Base-by-base conservation (phyloP, 192 early-diverging fungal genomes). In the Umbelopsis vinacea region DNA sequence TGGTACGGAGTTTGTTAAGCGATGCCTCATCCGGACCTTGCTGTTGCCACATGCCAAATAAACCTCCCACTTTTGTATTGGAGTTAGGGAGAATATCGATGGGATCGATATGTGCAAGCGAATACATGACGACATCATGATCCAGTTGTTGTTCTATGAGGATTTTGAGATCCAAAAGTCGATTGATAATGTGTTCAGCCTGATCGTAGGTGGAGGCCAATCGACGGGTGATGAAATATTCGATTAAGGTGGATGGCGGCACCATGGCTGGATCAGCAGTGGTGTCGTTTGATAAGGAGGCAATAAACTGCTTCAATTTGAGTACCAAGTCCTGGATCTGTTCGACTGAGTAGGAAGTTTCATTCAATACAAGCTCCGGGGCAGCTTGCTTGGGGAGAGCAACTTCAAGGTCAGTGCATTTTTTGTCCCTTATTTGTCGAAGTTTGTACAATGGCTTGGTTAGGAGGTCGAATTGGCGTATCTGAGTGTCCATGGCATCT, bases 1-100 rank as follows among this genome's bases (percentile, higher is more conserved):
- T 85, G 21, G 81, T 69, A 26, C 74, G 82, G 8, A 80, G 76
- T 54, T 81, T 79, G 68, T 82, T 82, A 40, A 81, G 76, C 29
- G 50, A 26, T 10, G n/a, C 19, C 2, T 75, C 74, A 60, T 75
- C 69, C n/a, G 63, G 68, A 5, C 63, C 46, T 10, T 26, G 48
- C 5, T 75, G 68, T 4, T 71, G 24, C 69, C 69, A 70, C 48
- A 68, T 53, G 22, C 74, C 67, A 24, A 73, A 72, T 43, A 67
- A 17, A 72, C 78, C 66, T 68, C 79, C 43, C 72, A 70, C 4
- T 63, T 79, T 78, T 80, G 69, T 38, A 78, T 74, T 21, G 78
- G 26, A 17, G 14, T 37, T 17, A 26, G 53, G 53, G 3, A 12
- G 17, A 9, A 33, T 26, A 17, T 14, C 5, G 17, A 23, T 23